phyloP scores from a whole-genome alignment of 805 yeast genomes.

The Nakazawaea holstii region DNA sequence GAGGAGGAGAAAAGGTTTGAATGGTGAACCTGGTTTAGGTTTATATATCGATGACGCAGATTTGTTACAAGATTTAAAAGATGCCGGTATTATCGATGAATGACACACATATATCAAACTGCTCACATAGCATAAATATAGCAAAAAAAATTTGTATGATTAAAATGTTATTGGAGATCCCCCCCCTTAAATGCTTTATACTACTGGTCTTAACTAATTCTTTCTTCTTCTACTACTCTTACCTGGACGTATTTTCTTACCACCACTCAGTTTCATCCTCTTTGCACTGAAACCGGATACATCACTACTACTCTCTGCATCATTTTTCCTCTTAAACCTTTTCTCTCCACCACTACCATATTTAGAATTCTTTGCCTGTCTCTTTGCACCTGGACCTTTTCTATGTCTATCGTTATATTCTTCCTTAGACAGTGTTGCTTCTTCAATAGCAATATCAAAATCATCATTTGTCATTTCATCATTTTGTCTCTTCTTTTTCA shows the following conservation, averaged over 20 bases:
- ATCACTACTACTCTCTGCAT: constrained; percentile 66
- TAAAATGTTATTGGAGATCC: background rate
- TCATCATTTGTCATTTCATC: constrained; percentile 69
- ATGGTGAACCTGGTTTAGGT: constrained; percentile 62
- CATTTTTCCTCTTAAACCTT: constrained; percentile 67
- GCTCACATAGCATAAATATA: too few species aligned
- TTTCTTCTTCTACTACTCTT: constrained; percentile 44
- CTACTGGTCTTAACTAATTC: constrained; percentile 11
- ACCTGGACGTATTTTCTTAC: constrained; percentile 40
- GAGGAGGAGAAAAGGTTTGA: constrained; percentile 79
- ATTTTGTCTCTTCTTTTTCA: constrained; percentile 81
- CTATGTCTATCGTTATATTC: constrained; percentile 32
- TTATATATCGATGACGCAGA: constrained; percentile 59
- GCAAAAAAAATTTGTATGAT: background rate
- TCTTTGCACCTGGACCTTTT: constrained; percentile 52
- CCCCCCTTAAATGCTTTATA: background rate
- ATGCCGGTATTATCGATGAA: constrained; percentile 14
- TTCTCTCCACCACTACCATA: constrained; percentile 79
- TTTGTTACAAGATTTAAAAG: constrained; percentile 46
- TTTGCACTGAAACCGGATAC: constrained; percentile 49
- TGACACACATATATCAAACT: background rate
- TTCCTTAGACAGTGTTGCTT: constrained; percentile 63
- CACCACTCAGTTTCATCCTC: constrained; percentile 40
- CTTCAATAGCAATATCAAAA: constrained; percentile 90
- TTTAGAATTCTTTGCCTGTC: constrained; percentile 66